phyloP scores from a whole-genome alignment of 352 stramenopile genomes.

The Thalassiosira hispida region DNA sequence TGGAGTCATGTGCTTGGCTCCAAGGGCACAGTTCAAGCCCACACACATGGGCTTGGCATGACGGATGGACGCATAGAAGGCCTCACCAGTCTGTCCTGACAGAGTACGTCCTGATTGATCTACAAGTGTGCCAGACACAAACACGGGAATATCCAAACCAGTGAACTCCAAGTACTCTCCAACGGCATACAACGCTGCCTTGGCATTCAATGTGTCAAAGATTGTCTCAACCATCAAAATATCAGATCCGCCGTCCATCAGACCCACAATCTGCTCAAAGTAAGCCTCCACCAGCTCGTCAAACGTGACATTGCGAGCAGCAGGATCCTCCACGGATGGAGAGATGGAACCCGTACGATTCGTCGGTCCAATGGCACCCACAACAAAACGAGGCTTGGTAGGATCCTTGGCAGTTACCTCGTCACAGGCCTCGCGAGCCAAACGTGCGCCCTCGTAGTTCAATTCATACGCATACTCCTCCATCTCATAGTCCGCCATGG shows the following conservation, averaged over 20 bases:
- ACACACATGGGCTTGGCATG: slow-evolving; percentile 97
- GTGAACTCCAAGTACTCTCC: slow-evolving; percentile 92
- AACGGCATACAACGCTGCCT: slow-evolving; percentile 94
- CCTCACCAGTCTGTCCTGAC: slow-evolving; percentile 95
- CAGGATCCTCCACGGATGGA: slow-evolving; percentile 93
- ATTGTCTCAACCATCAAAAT: slow-evolving; percentile 98
- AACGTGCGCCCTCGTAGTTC: slow-evolving; percentile 91
- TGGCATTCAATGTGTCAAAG: slow-evolving; percentile 97
- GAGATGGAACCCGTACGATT: slow-evolving; percentile 96
- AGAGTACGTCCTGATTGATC: slow-evolving; percentile 96
- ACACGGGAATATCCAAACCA: slow-evolving; percentile 91
- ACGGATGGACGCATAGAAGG: slow-evolving; percentile 95
- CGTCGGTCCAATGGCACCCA: slow-evolving; percentile 94
- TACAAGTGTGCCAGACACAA: slow-evolving; percentile 96
- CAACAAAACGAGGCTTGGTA: slow-evolving; percentile 93
- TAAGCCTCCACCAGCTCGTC: slow-evolving; percentile 96
- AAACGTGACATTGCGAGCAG: slow-evolving; percentile 94
- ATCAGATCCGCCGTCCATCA: slow-evolving; percentile 94
- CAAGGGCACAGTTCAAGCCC: slow-evolving; percentile 95
- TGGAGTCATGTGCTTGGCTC: slow-evolving; percentile 94
- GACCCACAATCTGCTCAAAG: slow-evolving; percentile 92
- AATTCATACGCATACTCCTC: slow-evolving; percentile 94
- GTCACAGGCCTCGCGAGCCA: slow-evolving; percentile 92
- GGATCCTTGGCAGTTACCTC: slow-evolving; percentile 92
- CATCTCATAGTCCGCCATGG: slow-evolving; percentile 97